Percentiles rank a stretch among this genome's conserved stretches.
These are phyloP conservation scores for Pseudonectria foliicola DNA, from an alignment of 2,329 filamentous ascomycete species.

Conservation along the genomic window DNA sequence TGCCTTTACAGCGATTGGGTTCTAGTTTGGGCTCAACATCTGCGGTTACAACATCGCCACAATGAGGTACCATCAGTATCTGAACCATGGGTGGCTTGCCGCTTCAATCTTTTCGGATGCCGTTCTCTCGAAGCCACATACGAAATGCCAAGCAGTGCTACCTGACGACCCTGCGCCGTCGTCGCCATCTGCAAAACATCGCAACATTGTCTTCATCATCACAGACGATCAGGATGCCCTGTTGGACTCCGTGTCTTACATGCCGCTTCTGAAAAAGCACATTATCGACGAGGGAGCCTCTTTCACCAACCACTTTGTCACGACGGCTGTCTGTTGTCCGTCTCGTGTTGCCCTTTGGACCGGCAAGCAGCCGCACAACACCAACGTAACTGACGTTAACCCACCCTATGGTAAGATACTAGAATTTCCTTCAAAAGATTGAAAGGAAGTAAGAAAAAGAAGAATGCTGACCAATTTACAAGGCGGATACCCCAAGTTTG, in stretches of 20 bases:
- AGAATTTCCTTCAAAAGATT: too few relatives aligned
- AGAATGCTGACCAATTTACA: slow-evolving; percentile 3
- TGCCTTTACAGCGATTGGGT: too few relatives aligned
- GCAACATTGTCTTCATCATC: slow-evolving; percentile 57
- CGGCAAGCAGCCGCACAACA: slow-evolving; percentile 61
- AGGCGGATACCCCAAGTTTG: slow-evolving; percentile 56
- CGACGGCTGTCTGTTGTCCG: slow-evolving; percentile 60
- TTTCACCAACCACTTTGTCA: slow-evolving; percentile 59
- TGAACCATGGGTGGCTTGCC: slow-evolving; percentile 2
- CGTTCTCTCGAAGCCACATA: neutral
- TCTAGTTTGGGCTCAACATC: too few relatives aligned
- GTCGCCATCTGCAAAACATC: neutral
- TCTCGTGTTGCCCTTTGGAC: slow-evolving; percentile 60
- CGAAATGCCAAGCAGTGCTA: neutral
- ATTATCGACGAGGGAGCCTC: slow-evolving; percentile 50
- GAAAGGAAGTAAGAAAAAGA: too few relatives aligned
- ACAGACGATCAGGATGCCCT: slow-evolving; percentile 62
- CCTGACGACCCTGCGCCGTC: neutral
- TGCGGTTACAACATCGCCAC: neutral
- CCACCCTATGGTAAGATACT: slow-evolving; percentile 41
- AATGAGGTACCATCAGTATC: slow-evolving; percentile 9
- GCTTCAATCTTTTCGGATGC: neutral
- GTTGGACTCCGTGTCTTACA: slow-evolving; percentile 54
- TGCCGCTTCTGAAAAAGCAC: slow-evolving; percentile 50
- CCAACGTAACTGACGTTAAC: slow-evolving; percentile 55